Conservation (phyloP, 1,139 yeast genomes). For the Meyerozyma guilliermondii region DNA sequence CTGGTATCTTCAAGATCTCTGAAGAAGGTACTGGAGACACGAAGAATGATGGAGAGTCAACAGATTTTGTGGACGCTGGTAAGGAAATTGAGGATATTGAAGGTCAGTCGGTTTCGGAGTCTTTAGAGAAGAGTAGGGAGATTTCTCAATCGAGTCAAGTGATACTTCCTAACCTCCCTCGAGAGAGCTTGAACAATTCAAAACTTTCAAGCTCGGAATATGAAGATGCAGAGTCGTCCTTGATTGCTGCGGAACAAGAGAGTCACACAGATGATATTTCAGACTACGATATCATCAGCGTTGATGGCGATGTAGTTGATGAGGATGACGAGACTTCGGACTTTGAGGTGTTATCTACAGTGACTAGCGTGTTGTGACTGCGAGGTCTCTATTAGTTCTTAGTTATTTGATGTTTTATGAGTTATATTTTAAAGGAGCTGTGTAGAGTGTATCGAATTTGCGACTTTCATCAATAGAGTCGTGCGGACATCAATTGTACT, state of each 20-base stretch:
- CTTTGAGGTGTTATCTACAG: conserved; percentile 35
- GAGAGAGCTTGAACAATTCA: conserved; percentile 16
- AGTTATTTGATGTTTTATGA: conserved; percentile 1
- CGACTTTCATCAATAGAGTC: neutral
- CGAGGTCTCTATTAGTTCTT: neutral
- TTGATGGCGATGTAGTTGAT: conserved; percentile 22
- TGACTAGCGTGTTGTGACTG: conserved; percentile 8
- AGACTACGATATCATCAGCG: conserved; percentile 33
- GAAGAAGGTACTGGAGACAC: neutral
- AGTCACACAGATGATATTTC: conserved; percentile 13
- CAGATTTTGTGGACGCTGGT: neutral
- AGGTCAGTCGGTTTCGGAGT: neutral
- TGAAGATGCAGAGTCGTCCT: conserved; percentile 17
- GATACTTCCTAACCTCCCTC: conserved; percentile 33
- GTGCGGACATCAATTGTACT: neutral
- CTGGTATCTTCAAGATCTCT: conserved; percentile 13
- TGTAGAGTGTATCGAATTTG: no score
- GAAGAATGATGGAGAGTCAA: neutral
- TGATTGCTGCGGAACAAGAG: conserved; percentile 1
- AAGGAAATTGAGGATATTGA: neutral
- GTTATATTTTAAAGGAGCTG: neutral
- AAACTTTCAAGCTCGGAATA: conserved; percentile 15
- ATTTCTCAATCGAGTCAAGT: conserved; percentile 20
- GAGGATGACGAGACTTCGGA: conserved; percentile 19
- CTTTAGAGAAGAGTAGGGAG: neutral